Base-by-base conservation (phyloP, 257 asterid species). In the Salvia miltiorrhiza region DNA sequence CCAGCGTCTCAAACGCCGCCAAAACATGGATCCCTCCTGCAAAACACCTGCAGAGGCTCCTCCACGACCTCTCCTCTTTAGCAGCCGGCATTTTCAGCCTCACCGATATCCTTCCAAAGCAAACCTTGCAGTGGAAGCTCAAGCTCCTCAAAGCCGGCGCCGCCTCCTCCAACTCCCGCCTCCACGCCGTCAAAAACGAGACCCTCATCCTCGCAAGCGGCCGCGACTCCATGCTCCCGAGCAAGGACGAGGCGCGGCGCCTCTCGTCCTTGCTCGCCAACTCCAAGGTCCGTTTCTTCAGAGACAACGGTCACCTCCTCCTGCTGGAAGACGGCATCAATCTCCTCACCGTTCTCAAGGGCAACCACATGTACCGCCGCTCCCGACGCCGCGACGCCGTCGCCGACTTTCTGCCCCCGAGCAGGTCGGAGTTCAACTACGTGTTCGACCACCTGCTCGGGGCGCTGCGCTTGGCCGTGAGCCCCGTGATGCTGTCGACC, bases 381-480 rank as follows among this genome's bases (percentile, higher is more conserved):
- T 83, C 91, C 13, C 79, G 74, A 65, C 78, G 56, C 23, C 90
- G 71, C 21, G 83, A 90, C 53, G 44, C 23, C 23, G 64, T 85
- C 33, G 33, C 53, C 19, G 97, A 88, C 69, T 90, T 76, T 60
- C 13, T 88, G 30, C 97, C 96, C 73, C 93, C 95, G 33, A 90
- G 97, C 85, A 65, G 30, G 73, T 83, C 85, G 6, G 97, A 90
- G 69, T 83, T 79, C 75, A 77, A 75, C 24, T 16, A 49, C 2
- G 12, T 62, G 1, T 52, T 79, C 24, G 61, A 78, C 9, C 49
- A 50, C 9, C 26, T 0, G 2, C 7, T 48, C 47, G 71, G 83
- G 35, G 20, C 23, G 30, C 65, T 67, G 44, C 64, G 65, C 28
- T 4, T 61, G 0, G 81, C 56, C 17, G n/a, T 53, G 3, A 74